Conservation (phyloP, 805 yeast genomes). For the Pichia manshurica region DNA sequence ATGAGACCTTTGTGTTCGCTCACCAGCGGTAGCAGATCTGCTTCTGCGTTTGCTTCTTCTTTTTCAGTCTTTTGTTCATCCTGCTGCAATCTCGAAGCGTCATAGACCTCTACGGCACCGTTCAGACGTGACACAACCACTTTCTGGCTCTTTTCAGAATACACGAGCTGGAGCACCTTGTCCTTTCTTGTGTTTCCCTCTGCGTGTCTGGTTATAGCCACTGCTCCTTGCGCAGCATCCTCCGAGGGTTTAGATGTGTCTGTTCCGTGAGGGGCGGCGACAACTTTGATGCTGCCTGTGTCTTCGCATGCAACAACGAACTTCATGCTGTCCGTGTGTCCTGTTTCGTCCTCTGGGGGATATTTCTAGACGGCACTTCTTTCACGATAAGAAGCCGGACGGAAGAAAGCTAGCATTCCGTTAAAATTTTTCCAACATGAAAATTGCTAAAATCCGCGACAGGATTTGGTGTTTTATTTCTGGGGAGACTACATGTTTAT, state of each 20-base stretch:
- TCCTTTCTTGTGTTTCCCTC: conserved; percentile 27
- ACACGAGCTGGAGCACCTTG: conserved; percentile 31
- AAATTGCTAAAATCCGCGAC: conserved; percentile 5
- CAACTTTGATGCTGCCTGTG: conserved; percentile 59
- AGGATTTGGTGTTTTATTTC: background rate
- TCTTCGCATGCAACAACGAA: conserved; percentile 61
- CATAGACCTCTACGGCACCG: conserved; percentile 39
- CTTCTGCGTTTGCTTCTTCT: background rate
- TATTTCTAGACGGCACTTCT: too few species aligned
- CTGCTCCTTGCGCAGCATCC: conserved; percentile 30
- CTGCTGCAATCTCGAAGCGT: conserved; percentile 15
- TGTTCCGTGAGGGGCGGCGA: conserved; percentile 59
- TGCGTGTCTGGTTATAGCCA: conserved; percentile 35
- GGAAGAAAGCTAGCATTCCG: too few species aligned
- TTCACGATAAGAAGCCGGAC: too few species aligned
- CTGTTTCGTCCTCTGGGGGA: too few species aligned
- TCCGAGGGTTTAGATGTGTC: conserved; percentile 62
- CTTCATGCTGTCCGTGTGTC: too few species aligned
- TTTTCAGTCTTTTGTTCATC: background rate
- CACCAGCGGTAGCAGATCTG: conserved; percentile 11
- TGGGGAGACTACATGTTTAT: background rate
- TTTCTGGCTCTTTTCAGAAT: conserved; percentile 26
- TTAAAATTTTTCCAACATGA: background rate
- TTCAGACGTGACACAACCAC: conserved; percentile 39
- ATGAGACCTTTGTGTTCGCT: conserved; percentile 3